Evolutionary conservation across 2,329 filamentous ascomycete species (phyloP), one percentile per base, ranked within the genome.

Genomic region (Exophiala spinifera): DNA sequence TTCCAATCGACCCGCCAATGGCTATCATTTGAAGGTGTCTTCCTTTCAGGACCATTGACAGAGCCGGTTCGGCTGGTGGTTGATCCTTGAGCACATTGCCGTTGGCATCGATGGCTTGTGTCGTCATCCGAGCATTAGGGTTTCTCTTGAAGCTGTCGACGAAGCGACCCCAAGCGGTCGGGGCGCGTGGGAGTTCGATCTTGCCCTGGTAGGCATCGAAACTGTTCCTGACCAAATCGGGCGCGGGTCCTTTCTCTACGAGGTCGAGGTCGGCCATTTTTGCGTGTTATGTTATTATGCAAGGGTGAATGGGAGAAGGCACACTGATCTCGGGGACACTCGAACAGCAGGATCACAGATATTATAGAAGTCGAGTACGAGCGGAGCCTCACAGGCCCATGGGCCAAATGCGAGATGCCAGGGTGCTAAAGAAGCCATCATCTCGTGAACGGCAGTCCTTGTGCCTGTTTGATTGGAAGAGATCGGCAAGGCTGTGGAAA

Each of bases 21-120:
- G 92, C 92, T 77, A 96, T 96, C 92, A 96, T 96, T 75, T 96
- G 91, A 68, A 96, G 69, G 76, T 97, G 92, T 45, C 91, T 80
- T 17, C 85, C 84, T 73, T 95, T 94, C 63, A 95, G 74, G 69
- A 84, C 86, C 65, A 91, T 80, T 47, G 87, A 83, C 47, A 97
- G 78, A 86, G 61, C 85, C 80, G 3, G 89, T 87, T 1, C 89
- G 91, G 40, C 78, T 78, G 14, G 73, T 50, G 69, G 69, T 66
- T 91, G 86, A 61, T 89, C 73, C 66, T 89, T 78, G 66, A 81
- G 84, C 13, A 77, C 75, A 56, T 76, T 76, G 50, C 79, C 79
- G 70, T 82, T 77, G 5, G 75, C 76, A 49, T 76, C 77, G 14
- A 78, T 65, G 21, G 68, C 67, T 17, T 63, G 55, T n/a, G 61